These are phyloP conservation scores for Vinca minor DNA, from an alignment of 257 asterid species.

Conservation along the genomic window DNA sequence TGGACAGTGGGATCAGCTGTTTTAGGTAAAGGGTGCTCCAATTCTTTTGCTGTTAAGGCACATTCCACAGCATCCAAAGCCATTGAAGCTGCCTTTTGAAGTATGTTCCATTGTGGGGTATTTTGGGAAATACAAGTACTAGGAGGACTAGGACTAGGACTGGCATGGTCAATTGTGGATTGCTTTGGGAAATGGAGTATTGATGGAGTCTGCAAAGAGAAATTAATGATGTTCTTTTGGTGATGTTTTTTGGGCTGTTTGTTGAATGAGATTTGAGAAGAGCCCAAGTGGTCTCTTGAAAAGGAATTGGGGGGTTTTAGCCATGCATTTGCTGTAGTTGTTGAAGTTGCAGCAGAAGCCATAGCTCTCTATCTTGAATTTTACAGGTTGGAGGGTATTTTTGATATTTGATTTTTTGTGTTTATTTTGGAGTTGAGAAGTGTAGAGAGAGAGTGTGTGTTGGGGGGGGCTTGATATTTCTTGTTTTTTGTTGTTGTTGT, in stretches of 20 bases:
- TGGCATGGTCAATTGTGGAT: slow-evolving; percentile 22
- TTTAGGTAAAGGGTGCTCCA: slow-evolving; percentile 63
- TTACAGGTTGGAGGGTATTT: not conserved
- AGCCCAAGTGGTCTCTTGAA: slow-evolving; percentile 8
- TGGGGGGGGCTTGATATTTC: not conserved
- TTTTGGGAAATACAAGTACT: slow-evolving; percentile 11
- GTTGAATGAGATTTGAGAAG: slow-evolving; percentile 9
- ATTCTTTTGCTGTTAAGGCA: slow-evolving; percentile 54
- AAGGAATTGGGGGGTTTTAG: slow-evolving; percentile 10
- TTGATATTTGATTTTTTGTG: slow-evolving; percentile 6
- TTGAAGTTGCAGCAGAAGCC: slow-evolving; percentile 29
- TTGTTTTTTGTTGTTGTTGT: not conserved
- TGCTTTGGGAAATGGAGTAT: slow-evolving; percentile 47
- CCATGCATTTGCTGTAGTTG: slow-evolving; percentile 32
- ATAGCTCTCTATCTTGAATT: slow-evolving; percentile 38
- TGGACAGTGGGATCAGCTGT: slow-evolving; percentile 86
- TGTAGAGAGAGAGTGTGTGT: slow-evolving; percentile 3
- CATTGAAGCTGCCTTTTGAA: slow-evolving; percentile 73
- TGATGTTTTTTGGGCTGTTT: slow-evolving; percentile 13
- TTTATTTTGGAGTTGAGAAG: not conserved
- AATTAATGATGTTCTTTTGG: slow-evolving; percentile 20
- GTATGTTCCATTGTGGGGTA: slow-evolving; percentile 50
- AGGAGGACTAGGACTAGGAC: not conserved
- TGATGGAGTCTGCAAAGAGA: slow-evolving; percentile 52
- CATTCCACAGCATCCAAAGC: slow-evolving; percentile 72